phyloP scores from a whole-genome alignment of 305 asterid species.

The Solanum hybrid region DNA sequence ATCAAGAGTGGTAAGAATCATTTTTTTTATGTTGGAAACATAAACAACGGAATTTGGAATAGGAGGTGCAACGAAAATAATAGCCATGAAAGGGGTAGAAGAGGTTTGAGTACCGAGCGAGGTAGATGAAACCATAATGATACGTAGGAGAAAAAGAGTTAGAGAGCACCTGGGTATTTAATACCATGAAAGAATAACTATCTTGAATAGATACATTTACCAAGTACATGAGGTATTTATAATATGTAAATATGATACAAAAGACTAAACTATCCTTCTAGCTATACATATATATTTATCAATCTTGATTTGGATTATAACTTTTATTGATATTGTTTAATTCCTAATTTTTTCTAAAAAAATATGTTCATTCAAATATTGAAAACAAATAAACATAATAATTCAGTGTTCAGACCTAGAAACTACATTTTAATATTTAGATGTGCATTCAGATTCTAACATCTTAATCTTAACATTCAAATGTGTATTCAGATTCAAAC shows the following conservation, averaged over 20 bases:
- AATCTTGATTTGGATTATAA: accelerated
- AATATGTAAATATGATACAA: too few relatives aligned
- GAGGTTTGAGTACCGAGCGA: too few relatives aligned
- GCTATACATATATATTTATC: not conserved
- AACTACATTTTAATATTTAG: not conserved
- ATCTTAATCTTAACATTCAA: not conserved
- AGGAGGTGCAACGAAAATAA: too few relatives aligned
- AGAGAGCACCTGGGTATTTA: too few relatives aligned
- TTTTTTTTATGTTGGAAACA: too few relatives aligned
- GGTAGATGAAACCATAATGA: too few relatives aligned
- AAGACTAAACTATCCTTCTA: not conserved
- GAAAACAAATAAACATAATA: not conserved
- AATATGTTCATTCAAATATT: not conserved
- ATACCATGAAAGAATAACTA: not conserved
- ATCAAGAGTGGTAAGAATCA: too few relatives aligned
- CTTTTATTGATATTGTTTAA: not conserved
- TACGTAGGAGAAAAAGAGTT: too few relatives aligned
- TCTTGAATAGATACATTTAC: not conserved
- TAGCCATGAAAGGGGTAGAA: too few relatives aligned
- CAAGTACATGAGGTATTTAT: too few relatives aligned
- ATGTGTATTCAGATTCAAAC: not conserved
- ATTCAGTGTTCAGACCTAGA: not conserved
- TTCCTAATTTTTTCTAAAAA: too few relatives aligned
- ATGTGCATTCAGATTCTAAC: not conserved
- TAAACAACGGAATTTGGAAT: too few relatives aligned